Percentiles rank a stretch among this genome's conserved stretches.
Evolutionary conservation across 805 yeast species (phyloP).

Genomic region (Blastobotrys peoriensis): DNA sequence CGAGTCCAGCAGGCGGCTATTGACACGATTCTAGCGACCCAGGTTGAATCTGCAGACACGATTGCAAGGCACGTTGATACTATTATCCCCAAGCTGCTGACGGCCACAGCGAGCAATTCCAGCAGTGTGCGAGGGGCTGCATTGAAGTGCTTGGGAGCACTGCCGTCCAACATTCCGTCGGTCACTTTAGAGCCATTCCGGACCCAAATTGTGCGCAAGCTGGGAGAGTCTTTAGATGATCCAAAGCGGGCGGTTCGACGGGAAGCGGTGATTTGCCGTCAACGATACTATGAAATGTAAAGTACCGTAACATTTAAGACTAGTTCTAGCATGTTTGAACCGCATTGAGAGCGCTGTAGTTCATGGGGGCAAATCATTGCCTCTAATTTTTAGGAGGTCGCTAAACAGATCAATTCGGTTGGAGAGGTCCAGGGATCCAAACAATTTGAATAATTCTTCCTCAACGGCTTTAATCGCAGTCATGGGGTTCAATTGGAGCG

Average conservation of each 20-base stretch:
- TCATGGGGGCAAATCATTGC: no score
- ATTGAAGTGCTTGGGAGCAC: slow-evolving; percentile 50
- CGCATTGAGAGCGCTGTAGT: no score
- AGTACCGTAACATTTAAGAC: slow-evolving; percentile 11
- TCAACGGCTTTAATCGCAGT: no score
- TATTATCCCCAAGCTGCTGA: slow-evolving; percentile 50
- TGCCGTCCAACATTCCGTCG: slow-evolving; percentile 35
- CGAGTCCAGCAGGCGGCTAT: slow-evolving; percentile 56
- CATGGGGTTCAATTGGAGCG: no score
- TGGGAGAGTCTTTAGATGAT: slow-evolving; percentile 61
- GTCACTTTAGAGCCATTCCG: slow-evolving; percentile 47
- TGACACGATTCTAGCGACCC: slow-evolving; percentile 49
- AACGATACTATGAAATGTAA: slow-evolving; percentile 54
- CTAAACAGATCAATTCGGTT: no score
- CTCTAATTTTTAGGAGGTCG: no score
- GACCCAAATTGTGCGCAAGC: slow-evolving; percentile 40
- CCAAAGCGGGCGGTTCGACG: slow-evolving; percentile 67
- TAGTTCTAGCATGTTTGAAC: no score
- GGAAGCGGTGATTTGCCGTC: slow-evolving; percentile 74
- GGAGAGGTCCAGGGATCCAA: no score
- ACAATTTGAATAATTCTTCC: no score
- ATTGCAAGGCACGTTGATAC: slow-evolving; percentile 49
- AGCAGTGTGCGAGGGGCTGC: slow-evolving; percentile 51
- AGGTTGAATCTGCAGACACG: slow-evolving; percentile 49
- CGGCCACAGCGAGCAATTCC: slow-evolving; percentile 28